Base-by-base conservation (phyloP, 2,329 filamentous ascomycete species). In the Neonectria magnoliae region DNA sequence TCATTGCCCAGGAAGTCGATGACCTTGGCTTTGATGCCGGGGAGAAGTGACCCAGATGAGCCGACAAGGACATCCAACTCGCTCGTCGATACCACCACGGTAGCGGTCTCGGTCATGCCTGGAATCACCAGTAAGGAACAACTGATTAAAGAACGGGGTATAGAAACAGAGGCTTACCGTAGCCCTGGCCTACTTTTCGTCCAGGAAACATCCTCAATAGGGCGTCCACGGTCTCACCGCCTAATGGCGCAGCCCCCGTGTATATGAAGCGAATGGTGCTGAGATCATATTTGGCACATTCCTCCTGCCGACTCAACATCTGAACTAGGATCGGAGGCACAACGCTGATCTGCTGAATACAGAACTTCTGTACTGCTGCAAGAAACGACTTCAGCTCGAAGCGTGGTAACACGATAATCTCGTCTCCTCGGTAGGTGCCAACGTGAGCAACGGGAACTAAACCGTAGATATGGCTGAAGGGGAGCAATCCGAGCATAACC, bases 401-500 rank as follows among this genome's bases (percentile, higher is more conserved):
- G 70, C 91, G 93, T 31, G 86, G 89, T 13, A 96, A 81, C 2
- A 95, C 85, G 55, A 96, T 84, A 4, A 91, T 83, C 60, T 89
- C 88, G 68, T 96, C 92, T 6, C 93, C 93, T 29, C 91, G 86
- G 72, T 89, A 96, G 2, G 88, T 83, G 16, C 84, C 84, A 0
- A 84, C 78, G 75, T 93, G 91, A 29, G 87, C 88, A 64, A 93
- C 87, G 11, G 93, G 87, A 2, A 93, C 87, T 20, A 96, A 81
- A 2, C 88, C 88, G 76, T 95, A 97, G 65, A 96, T 96, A 72
- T 97, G 93, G 66, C 91, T 94, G 73, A 93, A 88, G 0, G 92
- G 92, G 0, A 95, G 82, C 11, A 95, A 81, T 3, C 91, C 92
- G 0, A 94, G 84, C 1, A 77, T 80, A 8, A 85, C 77, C 60